phyloP scores from a whole-genome alignment of 169 alveolate genomes.

The Plasmodium coatneyi region DNA sequence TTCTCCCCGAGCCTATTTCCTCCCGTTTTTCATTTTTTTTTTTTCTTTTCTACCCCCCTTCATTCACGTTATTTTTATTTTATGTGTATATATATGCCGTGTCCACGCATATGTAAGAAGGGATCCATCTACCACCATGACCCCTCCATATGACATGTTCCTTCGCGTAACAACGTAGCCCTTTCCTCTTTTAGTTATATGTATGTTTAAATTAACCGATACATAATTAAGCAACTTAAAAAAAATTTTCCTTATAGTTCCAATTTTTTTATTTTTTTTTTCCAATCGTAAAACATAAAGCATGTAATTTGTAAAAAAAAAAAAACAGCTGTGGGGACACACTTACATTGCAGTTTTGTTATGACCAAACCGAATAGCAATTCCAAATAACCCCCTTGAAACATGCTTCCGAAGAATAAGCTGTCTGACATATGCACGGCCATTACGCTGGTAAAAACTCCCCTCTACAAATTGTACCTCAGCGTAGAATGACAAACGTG shows the following conservation, averaged over 20 bases:
- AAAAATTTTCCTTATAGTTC: not conserved
- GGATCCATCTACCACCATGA: not conserved
- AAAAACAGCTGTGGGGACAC: conserved; percentile 3
- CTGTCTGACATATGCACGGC: conserved; percentile 59
- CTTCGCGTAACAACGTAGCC: not conserved
- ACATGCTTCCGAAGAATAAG: conserved; percentile 66
- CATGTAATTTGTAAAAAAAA: conserved; percentile 11
- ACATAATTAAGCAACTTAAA: conserved; percentile 1
- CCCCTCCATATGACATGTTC: not conserved
- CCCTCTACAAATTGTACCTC: not conserved
- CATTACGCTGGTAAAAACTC: conserved; percentile 39
- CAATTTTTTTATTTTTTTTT: not conserved
- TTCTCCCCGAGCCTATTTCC: not conserved
- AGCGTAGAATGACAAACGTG: not conserved
- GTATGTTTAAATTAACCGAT: not conserved
- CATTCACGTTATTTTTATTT: not conserved
- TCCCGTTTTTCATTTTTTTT: not conserved
- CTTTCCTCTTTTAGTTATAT: not conserved
- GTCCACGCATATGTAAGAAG: not conserved
- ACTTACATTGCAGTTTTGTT: not conserved
- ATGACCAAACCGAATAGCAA: conserved; percentile 2
- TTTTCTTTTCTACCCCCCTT: not conserved
- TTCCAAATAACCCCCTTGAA: not conserved
- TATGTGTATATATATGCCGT: not conserved
- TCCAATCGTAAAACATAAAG: not conserved